Evolutionary conservation across 2,329 filamentous ascomycete genomes (phyloP).

Genomic region (Alternaria alternata): DNA sequence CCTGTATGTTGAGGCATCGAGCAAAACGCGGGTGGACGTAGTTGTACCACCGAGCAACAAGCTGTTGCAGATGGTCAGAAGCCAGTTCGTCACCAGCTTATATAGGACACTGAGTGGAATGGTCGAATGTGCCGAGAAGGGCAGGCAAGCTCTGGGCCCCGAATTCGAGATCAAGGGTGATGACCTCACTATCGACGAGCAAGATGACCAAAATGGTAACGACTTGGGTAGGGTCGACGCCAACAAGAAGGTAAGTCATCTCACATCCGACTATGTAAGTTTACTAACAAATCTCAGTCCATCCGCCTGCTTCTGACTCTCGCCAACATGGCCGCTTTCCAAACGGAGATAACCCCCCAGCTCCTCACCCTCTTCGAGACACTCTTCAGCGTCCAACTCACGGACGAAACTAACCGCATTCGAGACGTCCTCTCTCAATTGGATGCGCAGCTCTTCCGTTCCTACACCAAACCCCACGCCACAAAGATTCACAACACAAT

Average conservation of each 20-base stretch:
- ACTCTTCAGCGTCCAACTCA: constrained; percentile 91
- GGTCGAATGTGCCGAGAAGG: constrained; percentile 92
- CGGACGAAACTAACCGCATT: constrained; percentile 91
- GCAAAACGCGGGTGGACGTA: constrained; percentile 79
- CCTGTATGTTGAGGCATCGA: constrained; percentile 87
- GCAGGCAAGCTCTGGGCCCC: constrained; percentile 68
- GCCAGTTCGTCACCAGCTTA: constrained; percentile 90
- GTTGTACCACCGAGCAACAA: constrained; percentile 86
- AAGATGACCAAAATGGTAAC: constrained; percentile 32
- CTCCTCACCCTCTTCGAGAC: constrained; percentile 94
- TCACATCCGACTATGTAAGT: background rate
- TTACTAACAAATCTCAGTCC: constrained; percentile 64
- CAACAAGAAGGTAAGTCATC: constrained; percentile 42
- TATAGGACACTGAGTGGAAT: constrained; percentile 95
- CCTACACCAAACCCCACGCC: constrained; percentile 77
- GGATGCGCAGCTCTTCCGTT: constrained; percentile 87
- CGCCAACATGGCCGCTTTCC: constrained; percentile 86
- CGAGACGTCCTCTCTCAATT: constrained; percentile 90
- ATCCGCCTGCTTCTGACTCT: constrained; percentile 93
- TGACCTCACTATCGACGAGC: constrained; percentile 52
- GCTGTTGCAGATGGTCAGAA: constrained; percentile 86
- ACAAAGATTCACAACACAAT: constrained; percentile 71
- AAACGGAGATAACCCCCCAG: constrained; percentile 81
- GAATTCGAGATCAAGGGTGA: constrained; percentile 63
- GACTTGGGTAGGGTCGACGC: constrained; percentile 48